Evolutionary conservation across 2,329 filamentous ascomycete genomes (phyloP).

Genomic region (Bretziella fagacearum): DNA sequence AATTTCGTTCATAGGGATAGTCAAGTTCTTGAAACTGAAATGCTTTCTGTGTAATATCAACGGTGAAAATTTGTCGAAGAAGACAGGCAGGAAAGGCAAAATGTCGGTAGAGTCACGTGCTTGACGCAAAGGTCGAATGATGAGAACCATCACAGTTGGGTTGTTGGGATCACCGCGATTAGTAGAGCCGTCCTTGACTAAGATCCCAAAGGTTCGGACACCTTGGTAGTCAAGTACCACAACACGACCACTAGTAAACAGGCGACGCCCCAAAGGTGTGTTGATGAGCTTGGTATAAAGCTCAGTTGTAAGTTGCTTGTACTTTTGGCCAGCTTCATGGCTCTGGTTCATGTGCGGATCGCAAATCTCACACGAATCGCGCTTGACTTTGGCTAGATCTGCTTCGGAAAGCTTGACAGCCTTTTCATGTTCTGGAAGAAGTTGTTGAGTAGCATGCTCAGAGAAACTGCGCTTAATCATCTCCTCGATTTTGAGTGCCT

Average conservation of each 20-base stretch:
- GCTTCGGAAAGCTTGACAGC: conserved; percentile 83
- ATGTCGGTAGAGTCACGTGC: conserved; percentile 68
- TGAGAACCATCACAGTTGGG: conserved; percentile 60
- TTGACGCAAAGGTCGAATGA: conserved; percentile 52
- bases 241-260: conserved; percentile 60
- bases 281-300: conserved; percentile 58
- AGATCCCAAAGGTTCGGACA: conserved; percentile 62
- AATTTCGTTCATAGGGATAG: conserved; percentile 59
- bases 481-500: conserved; percentile 95
- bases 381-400: conserved; percentile 75
- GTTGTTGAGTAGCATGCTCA: conserved; percentile 87
- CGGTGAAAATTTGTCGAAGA: conserved; percentile 49
- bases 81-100: conserved; percentile 61
- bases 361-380: conserved; percentile 68
- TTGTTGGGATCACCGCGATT: conserved; percentile 38
- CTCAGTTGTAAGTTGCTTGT: conserved; percentile 60
- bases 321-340: conserved; percentile 68
- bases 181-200: conserved; percentile 54
- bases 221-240: conserved; percentile 77
- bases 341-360: conserved; percentile 64
- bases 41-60: conserved; percentile 50
- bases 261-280: conserved; percentile 67
- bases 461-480: conserved; percentile 99
- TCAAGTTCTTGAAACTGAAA: conserved; percentile 46
- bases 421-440: conserved; percentile 90